A percentile compares a stretch with the other conserved stretches of the same genome.
Evolutionary conservation across 2,329 filamentous ascomycete species (phyloP).

Genomic region (Phoma sp.): DNA sequence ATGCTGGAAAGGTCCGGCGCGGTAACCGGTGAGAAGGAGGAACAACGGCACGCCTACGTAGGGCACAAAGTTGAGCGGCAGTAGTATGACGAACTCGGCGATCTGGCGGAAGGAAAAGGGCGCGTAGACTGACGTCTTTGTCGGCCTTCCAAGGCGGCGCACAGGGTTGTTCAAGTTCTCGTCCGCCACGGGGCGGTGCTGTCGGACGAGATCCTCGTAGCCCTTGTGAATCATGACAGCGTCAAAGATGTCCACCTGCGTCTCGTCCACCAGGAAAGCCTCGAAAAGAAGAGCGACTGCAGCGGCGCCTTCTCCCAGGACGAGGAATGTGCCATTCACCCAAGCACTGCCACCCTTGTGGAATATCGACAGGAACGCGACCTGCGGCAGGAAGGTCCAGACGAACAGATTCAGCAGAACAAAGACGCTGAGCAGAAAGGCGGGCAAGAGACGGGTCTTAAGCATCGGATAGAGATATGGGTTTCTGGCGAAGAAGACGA

Average conservation of each 20-base stretch:
- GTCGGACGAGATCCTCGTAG: slow-evolving; percentile 61
- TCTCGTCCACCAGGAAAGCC: slow-evolving; percentile 68
- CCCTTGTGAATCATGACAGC: slow-evolving; percentile 78
- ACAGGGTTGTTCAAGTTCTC: slow-evolving; percentile 73
- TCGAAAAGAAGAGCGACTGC: slow-evolving; percentile 65
- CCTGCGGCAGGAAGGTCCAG: slow-evolving; percentile 87
- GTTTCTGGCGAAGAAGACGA: slow-evolving; percentile 80
- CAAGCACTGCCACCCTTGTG: slow-evolving; percentile 82
- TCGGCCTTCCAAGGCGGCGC: slow-evolving; percentile 82
- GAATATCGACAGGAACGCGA: slow-evolving; percentile 86
- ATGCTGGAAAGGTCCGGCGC: slow-evolving; percentile 86
- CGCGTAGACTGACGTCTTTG: slow-evolving; percentile 75
- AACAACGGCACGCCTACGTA: slow-evolving; percentile 84
- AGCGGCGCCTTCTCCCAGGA: slow-evolving; percentile 71
- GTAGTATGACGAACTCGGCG: slow-evolving; percentile 72
- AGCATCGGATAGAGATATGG: slow-evolving; percentile 85
- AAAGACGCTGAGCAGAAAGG: slow-evolving; percentile 80
- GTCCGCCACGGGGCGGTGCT: slow-evolving; percentile 64
- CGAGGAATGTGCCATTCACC: slow-evolving; percentile 85
- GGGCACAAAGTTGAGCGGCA: slow-evolving; percentile 84
- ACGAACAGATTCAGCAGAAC: slow-evolving; percentile 87
- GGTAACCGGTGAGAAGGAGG: slow-evolving; percentile 83
- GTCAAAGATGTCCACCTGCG: slow-evolving; percentile 78
- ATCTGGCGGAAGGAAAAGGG: slow-evolving; percentile 94
- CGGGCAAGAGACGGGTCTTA: slow-evolving; percentile 75